Evolutionary conservation across 257 asterid genomes (phyloP).

Genomic region (Nicotiana tomentosiformis): DNA sequence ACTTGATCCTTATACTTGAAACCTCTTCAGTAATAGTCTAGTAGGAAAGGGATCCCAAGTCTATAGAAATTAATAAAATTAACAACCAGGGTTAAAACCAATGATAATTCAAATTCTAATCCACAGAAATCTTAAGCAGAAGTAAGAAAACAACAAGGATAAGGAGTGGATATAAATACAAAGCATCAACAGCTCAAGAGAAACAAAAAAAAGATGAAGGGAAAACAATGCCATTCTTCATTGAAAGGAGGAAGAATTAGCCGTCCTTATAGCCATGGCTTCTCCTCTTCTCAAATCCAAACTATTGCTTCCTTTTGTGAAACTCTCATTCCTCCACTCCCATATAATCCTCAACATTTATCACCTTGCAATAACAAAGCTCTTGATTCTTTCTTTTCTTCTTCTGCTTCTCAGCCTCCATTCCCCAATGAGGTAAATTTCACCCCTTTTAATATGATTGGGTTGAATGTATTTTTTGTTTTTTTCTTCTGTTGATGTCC

Average conservation of each 20-base stretch:
- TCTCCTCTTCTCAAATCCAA: slow-evolving; percentile 65
- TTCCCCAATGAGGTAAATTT: slow-evolving; percentile 50
- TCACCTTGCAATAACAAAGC: slow-evolving; percentile 2
- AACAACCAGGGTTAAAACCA: not conserved
- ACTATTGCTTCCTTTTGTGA: slow-evolving; percentile 59
- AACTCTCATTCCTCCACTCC: slow-evolving; percentile 64
- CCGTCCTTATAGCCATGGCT: slow-evolving; percentile 61
- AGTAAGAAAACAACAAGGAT: not conserved
- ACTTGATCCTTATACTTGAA: too few species aligned
- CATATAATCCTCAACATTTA: not conserved
- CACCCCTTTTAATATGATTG: too few species aligned
- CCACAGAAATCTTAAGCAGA: not conserved
- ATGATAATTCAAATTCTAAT: not conserved
- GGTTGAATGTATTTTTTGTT: not conserved
- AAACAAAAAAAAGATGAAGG: slow-evolving; percentile 15
- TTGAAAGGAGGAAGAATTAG: slow-evolving; percentile 35
- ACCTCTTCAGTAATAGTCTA: not conserved
- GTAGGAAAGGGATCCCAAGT: not conserved
- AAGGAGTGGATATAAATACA: not conserved
- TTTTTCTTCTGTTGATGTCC: too few species aligned
- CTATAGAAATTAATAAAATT: not conserved
- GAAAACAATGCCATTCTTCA: slow-evolving; percentile 27
- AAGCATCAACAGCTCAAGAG: not conserved
- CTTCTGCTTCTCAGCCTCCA: slow-evolving; percentile 41
- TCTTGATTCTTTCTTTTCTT: slow-evolving; percentile 22